phyloP scores from a whole-genome alignment of 441 rosid species.

The Heliophila coronopifolia region DNA sequence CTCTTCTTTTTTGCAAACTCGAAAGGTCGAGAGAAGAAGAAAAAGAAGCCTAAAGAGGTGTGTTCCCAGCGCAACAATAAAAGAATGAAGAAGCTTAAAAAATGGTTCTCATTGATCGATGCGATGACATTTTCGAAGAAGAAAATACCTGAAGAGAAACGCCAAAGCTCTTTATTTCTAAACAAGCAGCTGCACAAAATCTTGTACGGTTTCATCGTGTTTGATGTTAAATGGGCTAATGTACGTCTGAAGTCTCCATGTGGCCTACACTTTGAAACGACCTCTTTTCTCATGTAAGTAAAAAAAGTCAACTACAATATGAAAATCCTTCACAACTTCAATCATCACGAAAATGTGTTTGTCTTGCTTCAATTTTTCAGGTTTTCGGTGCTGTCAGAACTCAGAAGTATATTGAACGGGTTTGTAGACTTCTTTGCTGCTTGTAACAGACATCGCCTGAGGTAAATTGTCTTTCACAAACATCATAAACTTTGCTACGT shows the following conservation, averaged over 20 bases:
- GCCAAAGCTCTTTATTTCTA: constrained; percentile 49
- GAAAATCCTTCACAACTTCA: not conserved
- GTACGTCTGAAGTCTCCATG: constrained; percentile 82
- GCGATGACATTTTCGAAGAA: constrained; percentile 50
- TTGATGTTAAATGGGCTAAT: constrained; percentile 71
- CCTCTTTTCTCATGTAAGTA: constrained; percentile 84
- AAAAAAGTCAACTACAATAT: not conserved
- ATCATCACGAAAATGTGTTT: constrained; percentile 15
- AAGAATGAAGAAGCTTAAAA: constrained; percentile 41
- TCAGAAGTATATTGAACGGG: constrained; percentile 83
- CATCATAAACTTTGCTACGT: not conserved
- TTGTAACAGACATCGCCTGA: constrained; percentile 95
- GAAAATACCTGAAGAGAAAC: constrained; percentile 64
- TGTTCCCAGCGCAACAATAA: constrained; percentile 29
- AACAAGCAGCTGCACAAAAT: constrained; percentile 66
- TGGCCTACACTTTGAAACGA: constrained; percentile 95
- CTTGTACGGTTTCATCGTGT: constrained; percentile 80
- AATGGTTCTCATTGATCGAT: constrained; percentile 65
- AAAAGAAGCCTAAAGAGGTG: constrained; percentile 37
- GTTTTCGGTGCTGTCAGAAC: constrained; percentile 83
- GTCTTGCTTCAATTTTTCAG: constrained; percentile 35
- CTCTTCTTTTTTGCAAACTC: constrained; percentile 90
- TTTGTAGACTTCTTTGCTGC: constrained; percentile 79
- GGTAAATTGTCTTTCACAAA: constrained; percentile 37
- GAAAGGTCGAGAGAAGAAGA: constrained; percentile 52